A percentile compares a stretch with the other conserved stretches of the same genome.
These are phyloP conservation scores for Floccularia luteovirens DNA, from an alignment of 768 basidiomycete species.

Conservation along the genomic window DNA sequence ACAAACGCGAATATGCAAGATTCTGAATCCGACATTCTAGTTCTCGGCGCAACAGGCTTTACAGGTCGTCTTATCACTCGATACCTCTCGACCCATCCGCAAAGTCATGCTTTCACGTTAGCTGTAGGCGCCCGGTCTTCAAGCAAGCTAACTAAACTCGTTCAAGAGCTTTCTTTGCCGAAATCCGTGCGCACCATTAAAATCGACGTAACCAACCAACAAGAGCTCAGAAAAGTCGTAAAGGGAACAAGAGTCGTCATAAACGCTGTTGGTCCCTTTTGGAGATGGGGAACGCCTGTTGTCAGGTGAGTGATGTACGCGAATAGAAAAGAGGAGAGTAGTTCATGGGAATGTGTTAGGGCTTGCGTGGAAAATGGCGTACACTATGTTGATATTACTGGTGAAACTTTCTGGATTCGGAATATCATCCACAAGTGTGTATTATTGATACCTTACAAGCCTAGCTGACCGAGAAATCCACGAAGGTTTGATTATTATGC, in stretches of 20 bases:
- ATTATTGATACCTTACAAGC: constrained; percentile 1
- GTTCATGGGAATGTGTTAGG: constrained; percentile 18
- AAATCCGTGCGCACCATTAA: constrained; percentile 36
- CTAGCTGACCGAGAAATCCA: constrained; percentile 7
- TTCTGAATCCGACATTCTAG: constrained; percentile 40
- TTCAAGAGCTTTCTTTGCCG: constrained; percentile 36
- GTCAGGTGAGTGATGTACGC: constrained; percentile 39
- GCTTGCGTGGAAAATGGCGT: constrained; percentile 68
- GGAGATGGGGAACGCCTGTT: constrained; percentile 64
- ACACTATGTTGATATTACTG: constrained; percentile 84
- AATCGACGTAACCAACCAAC: constrained; percentile 50
- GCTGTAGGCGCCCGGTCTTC: constrained; percentile 65
- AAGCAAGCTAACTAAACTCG: constrained; percentile 48
- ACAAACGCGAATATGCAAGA: constrained; percentile 10
- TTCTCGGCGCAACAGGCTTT: constrained; percentile 74
- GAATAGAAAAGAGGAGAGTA: neutral
- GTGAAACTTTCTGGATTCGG: constrained; percentile 62
- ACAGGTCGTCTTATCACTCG: constrained; percentile 62
- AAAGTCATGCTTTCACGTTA: constrained; percentile 53
- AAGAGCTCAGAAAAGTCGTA: constrained; percentile 51
- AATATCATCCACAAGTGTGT: constrained; percentile 54
- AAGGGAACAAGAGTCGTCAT: constrained; percentile 59
- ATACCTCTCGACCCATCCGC: constrained; percentile 61
- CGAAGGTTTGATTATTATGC: constrained; percentile 67
- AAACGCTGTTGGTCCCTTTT: constrained; percentile 73